Conservation (phyloP, 2,329 filamentous ascomycete species). For the Chaetomium sp. region DNA sequence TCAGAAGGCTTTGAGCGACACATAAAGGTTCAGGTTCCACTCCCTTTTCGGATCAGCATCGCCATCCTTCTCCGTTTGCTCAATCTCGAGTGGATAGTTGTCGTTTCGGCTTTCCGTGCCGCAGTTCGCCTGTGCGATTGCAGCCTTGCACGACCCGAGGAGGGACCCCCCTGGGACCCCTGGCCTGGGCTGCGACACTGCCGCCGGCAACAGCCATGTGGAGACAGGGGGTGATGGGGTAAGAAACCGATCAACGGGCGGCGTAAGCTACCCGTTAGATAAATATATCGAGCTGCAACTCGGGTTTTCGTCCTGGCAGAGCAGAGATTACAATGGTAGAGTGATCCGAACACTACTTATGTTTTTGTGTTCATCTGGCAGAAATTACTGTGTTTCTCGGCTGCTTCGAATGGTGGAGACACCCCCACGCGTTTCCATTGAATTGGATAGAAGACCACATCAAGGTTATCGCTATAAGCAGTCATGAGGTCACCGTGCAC, state of each 20-base stretch:
- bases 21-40: background rate
- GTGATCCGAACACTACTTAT: background rate
- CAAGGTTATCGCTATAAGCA: constrained; percentile 22
- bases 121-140: constrained; percentile 6
- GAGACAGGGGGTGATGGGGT: background rate
- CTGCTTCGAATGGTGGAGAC: background rate
- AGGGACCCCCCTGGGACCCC: background rate
- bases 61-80: background rate
- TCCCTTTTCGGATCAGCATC: constrained; percentile 1
- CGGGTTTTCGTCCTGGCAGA: background rate
- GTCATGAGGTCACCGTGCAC: constrained; percentile 34
- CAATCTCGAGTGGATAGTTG: constrained; percentile 5
- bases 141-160: constrained; percentile 4
- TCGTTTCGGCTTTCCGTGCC: constrained; percentile 13
- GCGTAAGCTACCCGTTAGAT: background rate
- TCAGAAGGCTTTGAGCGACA: background rate
- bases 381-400: background rate
- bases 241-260: background rate
- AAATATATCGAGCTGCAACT: background rate
- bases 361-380: background rate
- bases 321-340: background rate
- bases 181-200: constrained; percentile 1
- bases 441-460: background rate
- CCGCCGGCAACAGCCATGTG: constrained; percentile 19
- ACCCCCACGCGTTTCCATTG: background rate